Base-by-base conservation (phyloP, 1,284 basidiomycete genomes). In the Ustilago sp. region DNA sequence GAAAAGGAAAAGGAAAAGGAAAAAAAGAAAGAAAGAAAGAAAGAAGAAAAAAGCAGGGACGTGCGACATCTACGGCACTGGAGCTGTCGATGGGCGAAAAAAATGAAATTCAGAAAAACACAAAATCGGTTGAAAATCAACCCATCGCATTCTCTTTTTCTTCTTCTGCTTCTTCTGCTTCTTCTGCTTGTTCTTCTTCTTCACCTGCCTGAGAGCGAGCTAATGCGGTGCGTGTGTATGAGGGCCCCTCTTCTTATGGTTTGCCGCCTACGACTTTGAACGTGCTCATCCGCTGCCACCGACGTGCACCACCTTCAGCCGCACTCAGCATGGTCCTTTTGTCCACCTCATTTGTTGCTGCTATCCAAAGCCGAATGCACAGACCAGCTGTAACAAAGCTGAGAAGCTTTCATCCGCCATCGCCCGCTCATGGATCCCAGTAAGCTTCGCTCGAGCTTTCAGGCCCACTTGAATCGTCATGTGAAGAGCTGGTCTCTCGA, bases 111-210 rank as follows among this genome's bases (percentile, higher is more conserved):
- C 47, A 52, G 52, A 62, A 53, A 52, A 50, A 47, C 17, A 50
- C 31, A 7, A 32, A 64, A 54, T 41, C 58, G 50, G 53, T 38
- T 34, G 57, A 60, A 63, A 69, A 70, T 70, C 68, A 64, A 57
- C 53, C 53, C 52, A 70, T 60, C 28, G 31, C 34, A 41, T 35
- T 31, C 17, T 48, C 31, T 43, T 55, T 13, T 39, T 12, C 8
- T 11, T 9, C 34, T 48, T 8, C 8, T 7, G 23, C 2, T 28
- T 48, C n/a, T 43, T 55, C n/a, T n/a, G n/a, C 8, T 11, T 9
- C 34, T 48, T 8, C 8, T 7, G 23, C 2, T 28, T 48, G 11
- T 43, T 55, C 8, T 7, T 11, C 50, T 53, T 8, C 15, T 8
- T n/a, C 17, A 50, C 23, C 23, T 28, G 23, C 23, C 23, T 28